Base-by-base conservation (phyloP, 75 land plant genomes). In the Picea sitchensis region DNA sequence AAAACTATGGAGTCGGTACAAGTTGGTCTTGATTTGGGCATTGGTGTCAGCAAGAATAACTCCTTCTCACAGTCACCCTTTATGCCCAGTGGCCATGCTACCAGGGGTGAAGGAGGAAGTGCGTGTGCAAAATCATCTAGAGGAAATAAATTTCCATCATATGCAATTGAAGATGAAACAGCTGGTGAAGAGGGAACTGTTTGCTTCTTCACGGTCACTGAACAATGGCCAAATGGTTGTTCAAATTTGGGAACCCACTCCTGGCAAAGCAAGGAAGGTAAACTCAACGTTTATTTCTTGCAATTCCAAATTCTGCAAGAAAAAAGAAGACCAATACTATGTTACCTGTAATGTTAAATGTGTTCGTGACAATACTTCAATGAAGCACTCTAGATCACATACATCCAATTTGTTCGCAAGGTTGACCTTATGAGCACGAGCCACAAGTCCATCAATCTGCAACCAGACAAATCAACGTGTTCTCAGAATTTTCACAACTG, bases 91-190 rank as follows among this genome's bases (percentile, higher is more conserved):
- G 85, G 86, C 94, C 94, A 92, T 0, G 94, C 86, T 13, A 92
- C 94, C 13, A 92, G 90, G 2, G 94, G 94, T 26, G 94, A 92
- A 60, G 94, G 91, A 69, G 94, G 90, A 11, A 92, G 59, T 67
- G 83, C 59, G 3, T 80, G 57, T 0, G 78, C 77, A 60, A 36
- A n/a, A 12, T 79, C 72, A 18, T 15, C 34, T 58, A 61, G 57
- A 58, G 5, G 59, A 78, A 21, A 61, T 13, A 6, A 71, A 59
- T 79, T 81, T 11, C 58, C 76, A 38, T 83, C 75, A 58, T 68
- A 59, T 71, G 14, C 44, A 34, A 1, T 61, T 64, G 75, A 30
- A 77, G 31, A 64, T 44, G 62, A 21, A 26, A 65, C 56, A 17
- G 44, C 60, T 13, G 20, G 36, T n/a, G 65, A 59, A 57, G 21